Evolutionary conservation across 202 grass and related monocot genomes (phyloP).

Genomic region (Saccharum hybrid): DNA sequence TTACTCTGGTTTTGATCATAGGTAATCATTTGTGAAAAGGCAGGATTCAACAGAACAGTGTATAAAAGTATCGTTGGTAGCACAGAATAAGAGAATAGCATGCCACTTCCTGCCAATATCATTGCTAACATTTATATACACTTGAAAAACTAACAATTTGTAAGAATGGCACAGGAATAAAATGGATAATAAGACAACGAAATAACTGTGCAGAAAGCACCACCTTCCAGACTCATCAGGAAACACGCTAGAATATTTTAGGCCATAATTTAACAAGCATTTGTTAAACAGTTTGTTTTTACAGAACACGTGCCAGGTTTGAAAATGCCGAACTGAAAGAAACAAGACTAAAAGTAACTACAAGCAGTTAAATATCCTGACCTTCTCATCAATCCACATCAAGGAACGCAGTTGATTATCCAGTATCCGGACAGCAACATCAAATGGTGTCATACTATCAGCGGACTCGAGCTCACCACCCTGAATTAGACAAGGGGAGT

Average conservation of each 20-base stretch:
- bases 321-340: background rate
- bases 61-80: background rate
- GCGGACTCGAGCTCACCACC: slow-evolving; percentile 67
- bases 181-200: background rate
- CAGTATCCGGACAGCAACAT: slow-evolving; percentile 92
- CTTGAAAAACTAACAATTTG: background rate
- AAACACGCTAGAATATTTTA: background rate
- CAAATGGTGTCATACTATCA: slow-evolving; percentile 91
- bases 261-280: slow-evolving; percentile 11
- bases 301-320: background rate
- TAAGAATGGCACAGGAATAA: background rate
- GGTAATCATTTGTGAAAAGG: background rate
- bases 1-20: slow-evolving; percentile 37
- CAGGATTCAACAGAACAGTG: slow-evolving; percentile 22
- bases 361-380: slow-evolving; percentile 35
- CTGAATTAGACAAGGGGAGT: slow-evolving; percentile 51
- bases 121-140: slow-evolving; percentile 20
- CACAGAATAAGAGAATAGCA: slow-evolving; percentile 1
- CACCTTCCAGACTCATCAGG: slow-evolving; percentile 15
- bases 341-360: background rate
- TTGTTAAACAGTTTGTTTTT: background rate
- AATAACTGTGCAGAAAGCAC: background rate
- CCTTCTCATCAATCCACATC: slow-evolving; percentile 99
- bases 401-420: slow-evolving; percentile 95
- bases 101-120: slow-evolving; percentile 13